Evolutionary conservation across 192 early-diverging fungal genomes (phyloP).

Genomic region (Mortierella claussenii): DNA sequence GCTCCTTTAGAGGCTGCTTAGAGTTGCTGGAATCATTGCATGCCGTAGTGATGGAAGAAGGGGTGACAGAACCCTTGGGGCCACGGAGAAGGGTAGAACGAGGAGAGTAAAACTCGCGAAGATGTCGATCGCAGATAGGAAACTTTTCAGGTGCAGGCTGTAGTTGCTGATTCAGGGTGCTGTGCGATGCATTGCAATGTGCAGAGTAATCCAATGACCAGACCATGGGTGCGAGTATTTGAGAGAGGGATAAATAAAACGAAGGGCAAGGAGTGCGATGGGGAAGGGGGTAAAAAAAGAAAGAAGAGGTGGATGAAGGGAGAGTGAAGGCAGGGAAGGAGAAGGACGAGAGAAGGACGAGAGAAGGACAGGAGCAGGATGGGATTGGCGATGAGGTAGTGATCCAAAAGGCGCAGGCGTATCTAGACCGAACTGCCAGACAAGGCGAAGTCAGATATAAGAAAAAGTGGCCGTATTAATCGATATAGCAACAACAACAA

Average conservation of each 20-base stretch:
- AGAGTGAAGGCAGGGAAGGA: background rate
- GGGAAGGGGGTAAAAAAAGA: background rate
- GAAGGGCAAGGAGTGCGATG: background rate
- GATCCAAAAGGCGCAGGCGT: no score
- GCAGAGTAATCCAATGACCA: slow-evolving; percentile 14
- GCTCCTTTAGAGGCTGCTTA: slow-evolving; percentile 17
- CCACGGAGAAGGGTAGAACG: no score
- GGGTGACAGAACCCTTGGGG: background rate
- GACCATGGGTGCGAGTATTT: slow-evolving; percentile 3
- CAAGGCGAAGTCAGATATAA: no score
- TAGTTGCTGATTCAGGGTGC: background rate
- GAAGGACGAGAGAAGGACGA: background rate
- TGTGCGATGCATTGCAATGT: background rate
- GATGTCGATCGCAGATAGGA: slow-evolving; percentile 9
- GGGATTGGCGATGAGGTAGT: no score
- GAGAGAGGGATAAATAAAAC: background rate
- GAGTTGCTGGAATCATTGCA: background rate
- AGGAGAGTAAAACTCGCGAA: slow-evolving; percentile 43
- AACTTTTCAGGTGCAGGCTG: slow-evolving; percentile 9
- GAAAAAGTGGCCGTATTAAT: no score
- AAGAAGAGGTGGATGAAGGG: background rate
- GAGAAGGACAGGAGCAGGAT: no score
- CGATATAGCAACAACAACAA: no score
- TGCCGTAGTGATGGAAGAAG: background rate
- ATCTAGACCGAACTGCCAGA: no score